Evolutionary conservation across 1,139 yeast species (phyloP).

Genomic region (Candida pseudoviswanathii): DNA sequence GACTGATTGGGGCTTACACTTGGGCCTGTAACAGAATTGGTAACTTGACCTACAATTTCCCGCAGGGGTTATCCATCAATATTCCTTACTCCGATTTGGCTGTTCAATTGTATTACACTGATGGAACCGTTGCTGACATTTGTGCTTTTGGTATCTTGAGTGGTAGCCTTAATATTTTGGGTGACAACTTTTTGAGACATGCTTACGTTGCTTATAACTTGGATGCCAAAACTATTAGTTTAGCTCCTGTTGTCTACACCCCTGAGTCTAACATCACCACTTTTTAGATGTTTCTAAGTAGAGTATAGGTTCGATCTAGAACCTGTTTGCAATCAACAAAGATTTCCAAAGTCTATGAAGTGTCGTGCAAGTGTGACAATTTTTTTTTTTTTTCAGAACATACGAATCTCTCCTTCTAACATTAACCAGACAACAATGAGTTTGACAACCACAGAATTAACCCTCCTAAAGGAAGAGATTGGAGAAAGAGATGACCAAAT

Average conservation of each 20-base stretch:
- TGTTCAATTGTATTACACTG: slow-evolving; percentile 11
- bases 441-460: slow-evolving; percentile 11
- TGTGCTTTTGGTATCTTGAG: slow-evolving; percentile 13
- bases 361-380: too few relatives aligned
- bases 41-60: slow-evolving; percentile 29
- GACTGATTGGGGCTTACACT: slow-evolving; percentile 8
- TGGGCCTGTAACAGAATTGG: slow-evolving; percentile 9
- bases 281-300: neutral
- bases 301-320: too few relatives aligned
- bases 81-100: slow-evolving; percentile 29
- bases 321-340: too few relatives aligned
- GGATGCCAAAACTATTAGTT: slow-evolving; percentile 55
- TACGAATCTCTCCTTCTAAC: too few relatives aligned
- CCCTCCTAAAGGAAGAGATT: slow-evolving; percentile 10
- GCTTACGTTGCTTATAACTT: slow-evolving; percentile 76
- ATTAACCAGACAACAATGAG: slow-evolving; percentile 10
- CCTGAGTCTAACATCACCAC: slow-evolving; percentile 1
- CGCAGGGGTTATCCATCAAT: slow-evolving; percentile 26
- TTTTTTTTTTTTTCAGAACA: too few relatives aligned
- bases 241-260: slow-evolving; percentile 56
- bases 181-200: slow-evolving; percentile 67
- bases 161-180: slow-evolving; percentile 35
- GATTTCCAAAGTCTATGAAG: too few relatives aligned
- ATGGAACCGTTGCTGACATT: slow-evolving; percentile 6
- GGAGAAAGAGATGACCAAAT: slow-evolving; percentile 25